Evolutionary conservation across 768 basidiomycete species (phyloP).

Genomic region (Tephrocybe sp.): DNA sequence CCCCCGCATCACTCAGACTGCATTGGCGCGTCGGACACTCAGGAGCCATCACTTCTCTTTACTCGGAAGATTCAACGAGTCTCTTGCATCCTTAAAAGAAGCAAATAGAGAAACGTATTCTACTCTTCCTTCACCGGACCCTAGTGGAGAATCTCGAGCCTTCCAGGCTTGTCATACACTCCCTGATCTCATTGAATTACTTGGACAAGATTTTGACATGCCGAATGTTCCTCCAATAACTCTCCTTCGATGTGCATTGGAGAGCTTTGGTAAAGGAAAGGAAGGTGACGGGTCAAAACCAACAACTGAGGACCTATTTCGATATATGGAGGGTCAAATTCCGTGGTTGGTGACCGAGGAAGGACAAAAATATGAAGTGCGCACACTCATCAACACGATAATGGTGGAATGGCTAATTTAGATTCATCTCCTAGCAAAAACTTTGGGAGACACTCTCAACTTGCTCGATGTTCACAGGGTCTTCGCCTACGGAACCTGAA

Average conservation of each 20-base stretch:
- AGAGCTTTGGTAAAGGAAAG: constrained; percentile 40
- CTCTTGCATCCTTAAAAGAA: constrained; percentile 53
- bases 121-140: constrained; percentile 52
- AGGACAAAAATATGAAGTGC: constrained; percentile 54
- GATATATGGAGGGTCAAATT: constrained; percentile 51
- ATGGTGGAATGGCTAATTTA: background rate
- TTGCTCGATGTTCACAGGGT: constrained; percentile 48
- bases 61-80: constrained; percentile 50
- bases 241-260: constrained; percentile 61
- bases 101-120: constrained; percentile 53
- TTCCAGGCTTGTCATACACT: constrained; percentile 47
- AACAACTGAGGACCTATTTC: constrained; percentile 60
- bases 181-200: constrained; percentile 34
- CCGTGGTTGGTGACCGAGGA: constrained; percentile 55
- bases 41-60: constrained; percentile 58
- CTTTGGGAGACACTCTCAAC: constrained; percentile 63
- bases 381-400: constrained; percentile 5
- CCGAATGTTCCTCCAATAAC: constrained; percentile 45
- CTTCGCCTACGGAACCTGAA: constrained; percentile 16
- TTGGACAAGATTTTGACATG: constrained; percentile 25
- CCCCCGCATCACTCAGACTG: constrained; percentile 59
- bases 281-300: constrained; percentile 34
- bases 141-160: constrained; percentile 42
- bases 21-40: constrained; percentile 59
- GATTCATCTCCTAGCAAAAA: constrained; percentile 30